Evolutionary conservation across 352 stramenopile species (phyloP).

Genomic region (Phytophthora chlamydospora): DNA sequence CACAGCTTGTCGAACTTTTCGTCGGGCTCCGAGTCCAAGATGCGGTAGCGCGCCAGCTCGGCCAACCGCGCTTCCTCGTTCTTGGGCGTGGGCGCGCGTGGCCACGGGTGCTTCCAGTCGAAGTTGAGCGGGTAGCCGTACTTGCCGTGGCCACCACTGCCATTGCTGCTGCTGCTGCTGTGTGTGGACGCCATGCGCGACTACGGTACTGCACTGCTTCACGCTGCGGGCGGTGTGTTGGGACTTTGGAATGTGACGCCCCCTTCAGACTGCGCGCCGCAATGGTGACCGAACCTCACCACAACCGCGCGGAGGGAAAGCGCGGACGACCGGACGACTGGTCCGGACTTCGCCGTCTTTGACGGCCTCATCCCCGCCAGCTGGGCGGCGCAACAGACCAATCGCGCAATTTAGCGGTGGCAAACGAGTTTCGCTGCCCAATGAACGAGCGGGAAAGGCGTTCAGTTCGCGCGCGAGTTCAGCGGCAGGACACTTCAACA

Average conservation of each 20-base stretch:
- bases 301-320: conserved; percentile 29
- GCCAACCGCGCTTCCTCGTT: conserved; percentile 77
- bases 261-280: not conserved
- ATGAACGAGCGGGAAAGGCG: conserved; percentile 20
- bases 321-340: conserved; percentile 33
- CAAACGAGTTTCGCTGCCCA: conserved; percentile 2
- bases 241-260: conserved; percentile 37
- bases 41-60: conserved; percentile 73
- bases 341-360: conserved; percentile 24
- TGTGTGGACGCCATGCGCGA: conserved; percentile 4
- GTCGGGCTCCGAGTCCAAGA: conserved; percentile 82
- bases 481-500: conserved; percentile 25
- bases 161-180: conserved; percentile 9
- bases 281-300: conserved; percentile 8
- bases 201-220: not conserved
- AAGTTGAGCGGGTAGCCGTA: conserved; percentile 87
- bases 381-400: conserved; percentile 4
- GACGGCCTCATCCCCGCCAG: too few species aligned
- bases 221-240: not conserved
- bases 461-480: conserved; percentile 27
- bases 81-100: conserved; percentile 63
- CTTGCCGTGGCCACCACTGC: conserved; percentile 23
- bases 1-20: conserved; percentile 90
- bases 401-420: conserved; percentile 15
- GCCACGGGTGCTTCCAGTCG: conserved; percentile 88